Conservation (phyloP, 2,329 filamentous ascomycete genomes). For the Colletotrichum nymphaeae region DNA sequence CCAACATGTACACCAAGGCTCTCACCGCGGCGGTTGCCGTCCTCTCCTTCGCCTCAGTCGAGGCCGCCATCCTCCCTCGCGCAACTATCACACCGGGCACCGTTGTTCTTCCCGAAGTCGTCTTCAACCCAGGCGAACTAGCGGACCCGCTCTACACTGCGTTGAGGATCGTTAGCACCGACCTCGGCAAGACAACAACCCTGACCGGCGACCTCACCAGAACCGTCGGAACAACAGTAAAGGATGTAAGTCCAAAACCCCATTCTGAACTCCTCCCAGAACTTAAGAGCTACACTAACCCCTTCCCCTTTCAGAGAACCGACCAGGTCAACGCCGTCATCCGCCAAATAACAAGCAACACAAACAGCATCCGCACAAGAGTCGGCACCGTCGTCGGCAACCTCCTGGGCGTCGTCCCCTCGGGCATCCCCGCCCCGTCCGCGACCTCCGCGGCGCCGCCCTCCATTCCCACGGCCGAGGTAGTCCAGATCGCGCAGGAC, state of each 20-base stretch:
- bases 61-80: conserved; percentile 2
- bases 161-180: neutral
- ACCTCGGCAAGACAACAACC: neutral
- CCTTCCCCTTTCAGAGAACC: neutral
- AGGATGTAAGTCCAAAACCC: neutral
- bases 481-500: neutral
- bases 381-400: neutral
- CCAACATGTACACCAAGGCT: neutral
- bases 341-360: conserved; percentile 2
- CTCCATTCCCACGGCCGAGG: neutral
- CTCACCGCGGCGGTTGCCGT: neutral
- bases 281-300: neutral
- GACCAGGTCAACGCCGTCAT: conserved; percentile 2
- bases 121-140: conserved; percentile 1
- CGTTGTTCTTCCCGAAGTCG: conserved; percentile 10
- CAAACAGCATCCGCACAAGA: conserved; percentile 2
- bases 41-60: neutral
- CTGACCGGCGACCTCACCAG: neutral
- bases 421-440: neutral
- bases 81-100: neutral
- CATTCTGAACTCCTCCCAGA: neutral
- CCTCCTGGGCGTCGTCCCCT: neutral
- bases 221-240: neutral
- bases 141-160: neutral
- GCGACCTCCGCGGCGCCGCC: neutral